phyloP scores from a whole-genome alignment of 2,329 filamentous ascomycete genomes.

The Penicillium sp. region DNA sequence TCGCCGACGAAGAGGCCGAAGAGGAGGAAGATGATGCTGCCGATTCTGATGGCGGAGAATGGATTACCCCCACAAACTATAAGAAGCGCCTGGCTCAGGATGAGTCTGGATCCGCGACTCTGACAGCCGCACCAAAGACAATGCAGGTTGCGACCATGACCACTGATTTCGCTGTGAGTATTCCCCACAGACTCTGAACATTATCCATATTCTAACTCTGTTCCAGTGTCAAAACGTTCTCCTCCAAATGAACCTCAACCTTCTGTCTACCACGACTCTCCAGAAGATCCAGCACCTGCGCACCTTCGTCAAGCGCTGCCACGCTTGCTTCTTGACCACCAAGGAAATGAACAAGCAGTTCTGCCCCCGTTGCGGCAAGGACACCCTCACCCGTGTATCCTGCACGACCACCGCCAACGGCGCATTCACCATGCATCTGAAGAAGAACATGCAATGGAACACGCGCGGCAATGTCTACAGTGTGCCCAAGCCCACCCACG shows the following conservation, averaged over 20 bases:
- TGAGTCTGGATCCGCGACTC: constrained; percentile 50
- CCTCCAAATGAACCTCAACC: constrained; percentile 89
- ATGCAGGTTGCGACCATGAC: constrained; percentile 92
- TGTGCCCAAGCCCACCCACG: constrained; percentile 85
- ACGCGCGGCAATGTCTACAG: constrained; percentile 89
- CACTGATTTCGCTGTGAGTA: constrained; percentile 85
- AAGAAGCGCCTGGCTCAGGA: constrained; percentile 78
- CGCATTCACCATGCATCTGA: constrained; percentile 81
- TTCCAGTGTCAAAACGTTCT: constrained; percentile 77
- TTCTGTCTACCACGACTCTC: constrained; percentile 73
- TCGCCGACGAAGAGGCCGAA: constrained; percentile 27
- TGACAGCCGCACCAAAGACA: constrained; percentile 59
- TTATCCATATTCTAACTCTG: constrained; percentile 7
- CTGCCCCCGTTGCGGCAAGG: constrained; percentile 86
- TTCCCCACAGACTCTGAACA: too few relatives aligned
- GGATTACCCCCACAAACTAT: constrained; percentile 94
- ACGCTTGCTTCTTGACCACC: constrained; percentile 85
- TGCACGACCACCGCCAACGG: constrained; percentile 83
- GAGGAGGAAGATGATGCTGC: constrained; percentile 33
- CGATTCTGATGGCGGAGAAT: constrained; percentile 65
- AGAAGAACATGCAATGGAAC: constrained; percentile 96
- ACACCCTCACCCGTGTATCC: constrained; percentile 79
- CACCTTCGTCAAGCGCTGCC: constrained; percentile 88
- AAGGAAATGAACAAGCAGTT: constrained; percentile 88
- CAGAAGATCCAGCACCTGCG: constrained; percentile 81